Percentiles rank a stretch among this genome's conserved stretches.
Conservation (phyloP, 352 stramenopile genomes). For the Phytopythium chamaehyphon region DNA sequence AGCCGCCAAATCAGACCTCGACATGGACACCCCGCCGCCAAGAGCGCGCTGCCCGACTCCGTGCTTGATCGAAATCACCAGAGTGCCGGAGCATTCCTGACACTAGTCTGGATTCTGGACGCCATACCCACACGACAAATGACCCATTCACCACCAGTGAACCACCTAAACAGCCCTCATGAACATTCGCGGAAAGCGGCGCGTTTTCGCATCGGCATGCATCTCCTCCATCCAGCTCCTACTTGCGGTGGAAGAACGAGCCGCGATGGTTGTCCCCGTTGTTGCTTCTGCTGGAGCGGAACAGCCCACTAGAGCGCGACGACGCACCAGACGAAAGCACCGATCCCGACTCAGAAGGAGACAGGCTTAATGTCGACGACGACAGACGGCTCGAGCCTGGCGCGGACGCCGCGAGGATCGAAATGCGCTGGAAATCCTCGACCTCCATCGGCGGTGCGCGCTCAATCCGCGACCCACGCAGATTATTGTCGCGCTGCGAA, state of each 20-base stretch:
- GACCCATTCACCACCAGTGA: background rate
- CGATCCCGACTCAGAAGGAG: constrained; percentile 38
- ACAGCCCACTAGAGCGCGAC: constrained; percentile 37
- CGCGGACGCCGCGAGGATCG: constrained; percentile 43
- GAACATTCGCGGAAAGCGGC: constrained; percentile 3
- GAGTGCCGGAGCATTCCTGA: background rate
- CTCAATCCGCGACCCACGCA: constrained; percentile 17
- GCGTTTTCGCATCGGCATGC: background rate
- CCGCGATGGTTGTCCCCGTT: constrained; percentile 33
- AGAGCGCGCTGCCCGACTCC: background rate
- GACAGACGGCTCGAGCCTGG: constrained; percentile 40
- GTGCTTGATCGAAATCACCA: constrained; percentile 9
- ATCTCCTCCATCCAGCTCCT: constrained; percentile 7
- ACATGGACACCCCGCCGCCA: constrained; percentile 1
- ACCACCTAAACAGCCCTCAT: background rate
- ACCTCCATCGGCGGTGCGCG: constrained; percentile 42
- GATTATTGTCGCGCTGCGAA: constrained; percentile 43
- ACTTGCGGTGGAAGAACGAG: constrained; percentile 68
- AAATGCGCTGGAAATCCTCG: constrained; percentile 69
- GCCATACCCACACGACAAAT: background rate
- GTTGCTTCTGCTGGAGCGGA: constrained; percentile 41
- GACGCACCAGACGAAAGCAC: constrained; percentile 31
- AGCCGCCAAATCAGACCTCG: background rate
- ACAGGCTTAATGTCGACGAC: constrained; percentile 48
- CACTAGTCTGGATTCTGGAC: constrained; percentile 2